These are phyloP conservation scores for Xylaria longipes DNA, from an alignment of 495 filamentous ascomycete genomes.

Conservation along the genomic window DNA sequence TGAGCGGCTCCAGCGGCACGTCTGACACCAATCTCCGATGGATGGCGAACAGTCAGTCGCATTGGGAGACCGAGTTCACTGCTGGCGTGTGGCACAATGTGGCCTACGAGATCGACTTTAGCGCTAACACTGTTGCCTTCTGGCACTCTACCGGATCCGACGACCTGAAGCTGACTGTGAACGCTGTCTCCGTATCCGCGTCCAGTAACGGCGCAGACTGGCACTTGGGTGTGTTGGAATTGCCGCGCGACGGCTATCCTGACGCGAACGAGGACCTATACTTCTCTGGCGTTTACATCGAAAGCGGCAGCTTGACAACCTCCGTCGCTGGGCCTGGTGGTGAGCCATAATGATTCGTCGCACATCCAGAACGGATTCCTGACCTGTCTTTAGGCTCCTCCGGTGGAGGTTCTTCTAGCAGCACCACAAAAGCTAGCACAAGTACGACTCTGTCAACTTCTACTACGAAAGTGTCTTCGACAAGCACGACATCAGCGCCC, in stretches of 20 bases:
- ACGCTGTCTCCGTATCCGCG: constrained; percentile 55
- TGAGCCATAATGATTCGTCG: neutral
- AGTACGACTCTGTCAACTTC: constrained; percentile 19
- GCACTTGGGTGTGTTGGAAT: constrained; percentile 67
- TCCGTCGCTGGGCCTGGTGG: constrained; percentile 49
- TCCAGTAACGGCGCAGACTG: constrained; percentile 68
- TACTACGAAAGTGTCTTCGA: constrained; percentile 19
- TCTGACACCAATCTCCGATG: constrained; percentile 40
- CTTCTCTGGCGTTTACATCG: constrained; percentile 69
- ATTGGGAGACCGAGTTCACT: constrained; percentile 27
- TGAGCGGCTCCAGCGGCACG: constrained; percentile 54
- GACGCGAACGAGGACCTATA: constrained; percentile 63
- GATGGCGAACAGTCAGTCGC: constrained; percentile 29
- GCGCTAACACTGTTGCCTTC: constrained; percentile 57
- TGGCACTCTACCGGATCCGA: constrained; percentile 63
- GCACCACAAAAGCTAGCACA: neutral
- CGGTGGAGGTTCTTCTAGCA: constrained; percentile 27
- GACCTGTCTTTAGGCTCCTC: constrained; percentile 18
- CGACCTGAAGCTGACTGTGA: constrained; percentile 54
- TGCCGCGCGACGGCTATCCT: constrained; percentile 55
- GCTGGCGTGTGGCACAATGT: constrained; percentile 70
- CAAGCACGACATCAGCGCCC: constrained; percentile 22
- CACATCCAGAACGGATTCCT: neutral
- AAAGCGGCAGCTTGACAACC: constrained; percentile 60
- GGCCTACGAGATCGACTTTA: constrained; percentile 65